Base-by-base conservation (phyloP, 2,329 filamentous ascomycete genomes). In the Gremmenia infestans region DNA sequence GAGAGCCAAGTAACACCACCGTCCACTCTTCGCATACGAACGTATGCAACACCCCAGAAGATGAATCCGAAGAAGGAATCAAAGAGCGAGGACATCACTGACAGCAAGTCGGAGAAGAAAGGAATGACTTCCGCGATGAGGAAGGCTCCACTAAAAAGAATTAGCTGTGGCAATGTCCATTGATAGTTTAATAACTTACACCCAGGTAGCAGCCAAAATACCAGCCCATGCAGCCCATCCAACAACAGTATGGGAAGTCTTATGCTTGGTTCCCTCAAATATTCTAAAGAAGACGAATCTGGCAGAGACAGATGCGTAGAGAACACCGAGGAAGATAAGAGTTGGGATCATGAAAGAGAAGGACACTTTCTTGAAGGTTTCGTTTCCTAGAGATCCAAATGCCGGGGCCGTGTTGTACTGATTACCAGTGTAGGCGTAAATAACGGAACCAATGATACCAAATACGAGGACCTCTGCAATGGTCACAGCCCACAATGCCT, bases 271-370 rank as follows among this genome's bases (percentile, higher is more conserved):
- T 65, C 85, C 85, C 55, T 87, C 83, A 72, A 96, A 96, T 17
- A 94, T 69, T 60, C 90, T 88, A 81, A 96, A 95, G 76, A 96
- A 96, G 67, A 97, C 77, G 74, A 97, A 96, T 32, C 92, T 87
- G 0, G 89, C 88, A 4, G 90, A 92, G 1, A 97, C 90, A 0
- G 89, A 94, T 14, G 92, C 91, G 70, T 97, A 97, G 17, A 97
- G 73, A 0, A 95, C 90, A 7, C 92, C 92, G 4, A 97, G 74
- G 76, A 97, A 97, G 68, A 97, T 91, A 62, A 97, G 80, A 0
- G 92, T 97, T 0, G 92, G 92, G 35, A 97, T 88, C 91, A 96
- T 96, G 76, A 97, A 96, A 12, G 88, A 91, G 73, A 96, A 97
- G 0, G 89, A 82, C 2, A 94, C 80, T 76, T 96, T 96, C 75